A percentile compares a stretch with the other conserved stretches of the same genome.
These are phyloP conservation scores for Salix purpurea DNA, from an alignment of 345 rosid species.

Conservation along the genomic window DNA sequence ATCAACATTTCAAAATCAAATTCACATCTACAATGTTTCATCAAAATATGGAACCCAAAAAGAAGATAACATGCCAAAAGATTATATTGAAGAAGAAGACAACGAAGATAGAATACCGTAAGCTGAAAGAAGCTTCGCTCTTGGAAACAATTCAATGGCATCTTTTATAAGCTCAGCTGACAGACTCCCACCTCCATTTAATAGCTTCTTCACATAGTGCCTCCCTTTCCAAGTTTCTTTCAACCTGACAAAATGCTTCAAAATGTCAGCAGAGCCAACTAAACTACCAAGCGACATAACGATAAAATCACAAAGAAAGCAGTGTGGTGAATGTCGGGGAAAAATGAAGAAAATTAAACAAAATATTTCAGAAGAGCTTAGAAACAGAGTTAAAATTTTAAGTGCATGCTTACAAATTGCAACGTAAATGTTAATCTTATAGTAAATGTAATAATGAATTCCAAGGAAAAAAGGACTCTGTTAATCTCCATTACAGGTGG, in stretches of 20 bases:
- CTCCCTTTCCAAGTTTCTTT: constrained; percentile 41
- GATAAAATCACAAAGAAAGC: background rate
- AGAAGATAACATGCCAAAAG: background rate
- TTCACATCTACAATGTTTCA: background rate
- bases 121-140: constrained; percentile 67
- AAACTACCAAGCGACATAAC: background rate
- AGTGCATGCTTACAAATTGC: background rate
- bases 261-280: background rate
- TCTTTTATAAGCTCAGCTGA: constrained; percentile 45
- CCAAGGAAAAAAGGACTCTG: background rate
- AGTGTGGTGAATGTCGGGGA: background rate
- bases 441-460: background rate
- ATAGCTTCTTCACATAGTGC: constrained; percentile 49
- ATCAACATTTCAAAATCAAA: background rate
- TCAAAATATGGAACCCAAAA: background rate
- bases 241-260: constrained; percentile 27
- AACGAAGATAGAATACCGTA: constrained; percentile 48
- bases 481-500: background rate
- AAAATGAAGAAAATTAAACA: background rate
- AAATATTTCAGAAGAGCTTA: background rate
- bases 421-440: background rate
- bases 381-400: background rate
- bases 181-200: constrained; percentile 85
- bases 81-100: background rate
- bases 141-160: constrained; percentile 47